Evolutionary conservation across 2,329 filamentous ascomycete species (phyloP).

Genomic region (Tolypocladium endophyticum): DNA sequence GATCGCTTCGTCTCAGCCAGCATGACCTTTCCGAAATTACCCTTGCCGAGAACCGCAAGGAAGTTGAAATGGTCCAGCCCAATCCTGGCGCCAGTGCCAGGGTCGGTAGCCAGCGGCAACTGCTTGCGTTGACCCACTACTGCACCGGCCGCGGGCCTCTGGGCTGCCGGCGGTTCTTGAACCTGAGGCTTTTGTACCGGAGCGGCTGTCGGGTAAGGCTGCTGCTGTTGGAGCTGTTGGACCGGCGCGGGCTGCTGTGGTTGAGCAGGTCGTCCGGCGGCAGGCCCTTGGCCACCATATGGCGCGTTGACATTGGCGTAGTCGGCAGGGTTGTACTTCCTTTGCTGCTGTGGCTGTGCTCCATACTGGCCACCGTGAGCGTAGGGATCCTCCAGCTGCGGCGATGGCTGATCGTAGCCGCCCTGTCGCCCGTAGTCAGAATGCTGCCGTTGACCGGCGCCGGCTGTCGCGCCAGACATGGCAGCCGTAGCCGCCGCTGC

Average conservation of each 20-base stretch:
- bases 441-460: slow-evolving; percentile 20
- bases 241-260: slow-evolving; percentile 19
- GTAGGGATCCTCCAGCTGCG: slow-evolving; percentile 25
- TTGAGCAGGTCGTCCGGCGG: slow-evolving; percentile 21
- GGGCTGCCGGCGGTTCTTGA: slow-evolving; percentile 21
- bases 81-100: slow-evolving; percentile 72
- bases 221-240: slow-evolving; percentile 24
- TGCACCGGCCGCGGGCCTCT: slow-evolving; percentile 17
- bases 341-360: slow-evolving; percentile 32
- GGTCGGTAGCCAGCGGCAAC: slow-evolving; percentile 59
- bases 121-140: slow-evolving; percentile 39
- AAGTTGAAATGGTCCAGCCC: slow-evolving; percentile 99
- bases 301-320: slow-evolving; percentile 52
- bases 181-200: slow-evolving; percentile 28
- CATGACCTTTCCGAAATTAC: slow-evolving; percentile 99
- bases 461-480: slow-evolving; percentile 39
- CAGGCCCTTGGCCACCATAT: slow-evolving; percentile 25
- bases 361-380: slow-evolving; percentile 21
- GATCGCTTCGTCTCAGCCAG: slow-evolving; percentile 91
- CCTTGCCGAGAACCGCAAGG: slow-evolving; percentile 92
- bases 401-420: slow-evolving; percentile 19
- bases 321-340: slow-evolving; percentile 67
- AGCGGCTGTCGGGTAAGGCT: slow-evolving; percentile 20
- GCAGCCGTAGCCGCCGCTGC: slow-evolving; percentile 47
- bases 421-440: slow-evolving; percentile 25